These are phyloP conservation scores for Dryadomyces quercus-mongolicae DNA, from an alignment of 2,329 filamentous ascomycete genomes.

Conservation along the genomic window DNA sequence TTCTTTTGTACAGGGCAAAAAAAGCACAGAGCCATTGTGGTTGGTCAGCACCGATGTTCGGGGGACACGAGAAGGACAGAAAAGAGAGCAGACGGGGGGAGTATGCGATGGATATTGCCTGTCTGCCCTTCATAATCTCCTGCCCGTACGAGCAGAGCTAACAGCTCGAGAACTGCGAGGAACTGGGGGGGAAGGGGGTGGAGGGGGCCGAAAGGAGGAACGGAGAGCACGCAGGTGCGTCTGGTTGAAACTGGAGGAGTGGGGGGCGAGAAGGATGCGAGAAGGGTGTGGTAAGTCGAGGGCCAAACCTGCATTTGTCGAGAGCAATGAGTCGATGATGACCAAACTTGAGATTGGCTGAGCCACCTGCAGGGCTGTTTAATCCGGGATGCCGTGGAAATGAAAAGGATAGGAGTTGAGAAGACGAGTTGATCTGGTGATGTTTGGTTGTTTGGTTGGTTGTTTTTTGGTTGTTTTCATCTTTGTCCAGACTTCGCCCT, in stretches of 20 bases:
- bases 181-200: not conserved
- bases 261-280: not conserved
- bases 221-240: no score
- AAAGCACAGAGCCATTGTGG: not conserved
- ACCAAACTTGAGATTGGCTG: not conserved
- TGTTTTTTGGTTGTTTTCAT: no score
- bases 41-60: not conserved
- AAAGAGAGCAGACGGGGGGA: not conserved
- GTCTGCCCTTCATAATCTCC: not conserved
- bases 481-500: no score
- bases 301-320: not conserved
- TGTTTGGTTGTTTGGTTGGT: no score
- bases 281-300: not conserved
- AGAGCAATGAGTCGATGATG: not conserved
- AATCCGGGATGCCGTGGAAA: no score
- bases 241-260: not conserved
- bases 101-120: not conserved
- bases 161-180: no score
- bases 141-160: no score
- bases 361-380: no score
- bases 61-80: not conserved
- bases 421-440: no score
- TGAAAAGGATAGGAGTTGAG: no score
- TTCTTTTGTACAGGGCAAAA: not conserved
- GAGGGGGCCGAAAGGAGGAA: no score